phyloP scores from a whole-genome alignment of 345 rosid genomes.

The Orychophragmus violaceus region DNA sequence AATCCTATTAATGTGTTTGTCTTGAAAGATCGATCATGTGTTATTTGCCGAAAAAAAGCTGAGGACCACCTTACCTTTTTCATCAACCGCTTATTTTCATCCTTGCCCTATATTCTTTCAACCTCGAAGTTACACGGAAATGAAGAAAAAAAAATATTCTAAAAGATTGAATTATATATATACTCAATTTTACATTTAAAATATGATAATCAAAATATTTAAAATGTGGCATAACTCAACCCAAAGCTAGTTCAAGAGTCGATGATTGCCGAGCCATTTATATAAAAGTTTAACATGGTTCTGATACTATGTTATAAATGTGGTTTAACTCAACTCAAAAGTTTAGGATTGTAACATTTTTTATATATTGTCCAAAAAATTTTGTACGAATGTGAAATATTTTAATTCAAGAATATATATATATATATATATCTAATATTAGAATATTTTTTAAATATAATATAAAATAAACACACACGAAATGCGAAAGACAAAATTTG shows the following conservation, averaged over 20 bases:
- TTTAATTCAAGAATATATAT: no score
- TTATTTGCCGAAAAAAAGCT: constrained; percentile 13
- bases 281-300: no score
- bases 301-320: no score
- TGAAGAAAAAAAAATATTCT: background rate
- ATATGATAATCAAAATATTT: background rate
- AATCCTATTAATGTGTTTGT: constrained; percentile 16
- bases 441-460: background rate
- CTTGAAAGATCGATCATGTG: constrained; percentile 23
- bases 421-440: background rate
- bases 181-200: background rate
- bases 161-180: background rate
- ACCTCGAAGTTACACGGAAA: constrained; percentile 5
- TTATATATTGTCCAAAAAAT: no score
- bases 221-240: no score
- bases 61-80: constrained; percentile 26
- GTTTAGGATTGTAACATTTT: no score
- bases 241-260: background rate
- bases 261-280: no score
- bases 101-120: constrained; percentile 7
- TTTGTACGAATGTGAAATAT: no score
- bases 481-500: background rate
- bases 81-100: constrained; percentile 14
- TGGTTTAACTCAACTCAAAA: no score
- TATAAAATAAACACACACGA: background rate